These are phyloP conservation scores for Neltuma alba DNA, from an alignment of 306 rosid species.

Conservation along the genomic window DNA sequence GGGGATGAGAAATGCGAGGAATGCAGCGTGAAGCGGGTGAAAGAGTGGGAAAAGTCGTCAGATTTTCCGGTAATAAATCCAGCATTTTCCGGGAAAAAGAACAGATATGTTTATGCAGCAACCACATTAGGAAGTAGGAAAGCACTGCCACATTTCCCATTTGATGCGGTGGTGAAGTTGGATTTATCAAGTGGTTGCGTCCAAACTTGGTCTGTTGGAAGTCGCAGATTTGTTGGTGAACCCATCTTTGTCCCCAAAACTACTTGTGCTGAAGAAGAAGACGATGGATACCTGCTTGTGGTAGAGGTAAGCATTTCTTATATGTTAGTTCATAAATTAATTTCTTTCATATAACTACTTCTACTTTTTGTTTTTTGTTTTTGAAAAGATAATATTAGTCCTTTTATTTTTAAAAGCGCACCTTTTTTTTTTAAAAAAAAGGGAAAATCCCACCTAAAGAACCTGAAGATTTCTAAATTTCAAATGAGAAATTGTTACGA, in stretches of 20 bases:
- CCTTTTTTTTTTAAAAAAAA: too few relatives aligned
- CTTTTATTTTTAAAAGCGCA: too few relatives aligned
- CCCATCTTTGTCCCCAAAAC: constrained; percentile 75
- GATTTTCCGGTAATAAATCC: constrained; percentile 86
- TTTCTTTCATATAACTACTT: neutral
- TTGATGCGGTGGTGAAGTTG: constrained; percentile 70
- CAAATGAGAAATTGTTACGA: too few relatives aligned
- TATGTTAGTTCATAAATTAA: neutral
- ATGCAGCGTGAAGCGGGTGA: constrained; percentile 53
- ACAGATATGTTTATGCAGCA: constrained; percentile 74
- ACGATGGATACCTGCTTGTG: constrained; percentile 86
- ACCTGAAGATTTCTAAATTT: too few relatives aligned
- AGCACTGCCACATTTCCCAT: constrained; percentile 80
- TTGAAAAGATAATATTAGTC: too few relatives aligned
- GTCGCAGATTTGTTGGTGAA: constrained; percentile 79
- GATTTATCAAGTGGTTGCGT: constrained; percentile 45
- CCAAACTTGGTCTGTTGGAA: constrained; percentile 71
- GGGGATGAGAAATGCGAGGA: constrained; percentile 49
- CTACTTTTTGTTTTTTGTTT: too few relatives aligned
- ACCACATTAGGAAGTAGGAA: constrained; percentile 72
- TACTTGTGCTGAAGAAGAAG: constrained; percentile 46
- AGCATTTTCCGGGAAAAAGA: constrained; percentile 59
- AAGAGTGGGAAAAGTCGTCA: constrained; percentile 65
- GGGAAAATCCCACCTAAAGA: too few relatives aligned
- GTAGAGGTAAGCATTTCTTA: constrained; percentile 64